Evolutionary conservation across 768 basidiomycete species (phyloP).

Genomic region (Udeniomyces megalosporus): DNA sequence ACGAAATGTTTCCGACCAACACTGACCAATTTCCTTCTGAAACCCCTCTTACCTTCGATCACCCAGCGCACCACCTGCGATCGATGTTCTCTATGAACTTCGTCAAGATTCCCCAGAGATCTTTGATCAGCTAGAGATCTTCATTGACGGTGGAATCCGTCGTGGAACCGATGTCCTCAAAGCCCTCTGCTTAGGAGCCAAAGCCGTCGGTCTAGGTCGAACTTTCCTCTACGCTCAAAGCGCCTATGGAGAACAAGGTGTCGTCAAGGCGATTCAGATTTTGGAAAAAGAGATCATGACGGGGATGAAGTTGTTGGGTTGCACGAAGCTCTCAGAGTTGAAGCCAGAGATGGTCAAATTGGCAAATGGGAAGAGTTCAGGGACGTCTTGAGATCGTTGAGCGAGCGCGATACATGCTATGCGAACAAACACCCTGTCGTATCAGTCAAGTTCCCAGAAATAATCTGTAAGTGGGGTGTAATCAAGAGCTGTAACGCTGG

Average conservation of each 20-base stretch:
- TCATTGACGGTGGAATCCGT: conserved; percentile 27
- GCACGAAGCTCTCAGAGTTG: conserved; percentile 29
- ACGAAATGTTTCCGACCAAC: background rate
- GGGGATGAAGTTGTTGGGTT: conserved; percentile 32
- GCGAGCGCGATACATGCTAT: too few relatives aligned
- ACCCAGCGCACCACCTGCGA: background rate
- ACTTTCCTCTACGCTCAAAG: conserved; percentile 31
- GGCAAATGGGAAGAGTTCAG: too few relatives aligned
- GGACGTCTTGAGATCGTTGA: too few relatives aligned
- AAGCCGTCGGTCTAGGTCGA: conserved; percentile 30
- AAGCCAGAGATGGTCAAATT: conserved; percentile 27
- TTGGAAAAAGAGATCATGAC: conserved; percentile 31
- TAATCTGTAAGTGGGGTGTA: too few relatives aligned
- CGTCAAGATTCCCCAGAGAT: conserved; percentile 21
- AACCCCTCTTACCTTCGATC: background rate
- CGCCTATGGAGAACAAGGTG: conserved; percentile 31
- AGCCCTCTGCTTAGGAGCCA: conserved; percentile 48
- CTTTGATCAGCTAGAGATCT: conserved; percentile 39
- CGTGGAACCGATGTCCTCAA: conserved; percentile 43
- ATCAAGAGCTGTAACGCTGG: too few relatives aligned
- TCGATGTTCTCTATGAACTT: conserved; percentile 18
- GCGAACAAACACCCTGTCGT: too few relatives aligned
- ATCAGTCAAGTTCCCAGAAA: too few relatives aligned
- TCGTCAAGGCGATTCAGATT: conserved; percentile 24
- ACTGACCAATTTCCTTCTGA: background rate